Evolutionary conservation across 2,329 filamentous ascomycete species (phyloP).

Genomic region (Xylaria sp.): DNA sequence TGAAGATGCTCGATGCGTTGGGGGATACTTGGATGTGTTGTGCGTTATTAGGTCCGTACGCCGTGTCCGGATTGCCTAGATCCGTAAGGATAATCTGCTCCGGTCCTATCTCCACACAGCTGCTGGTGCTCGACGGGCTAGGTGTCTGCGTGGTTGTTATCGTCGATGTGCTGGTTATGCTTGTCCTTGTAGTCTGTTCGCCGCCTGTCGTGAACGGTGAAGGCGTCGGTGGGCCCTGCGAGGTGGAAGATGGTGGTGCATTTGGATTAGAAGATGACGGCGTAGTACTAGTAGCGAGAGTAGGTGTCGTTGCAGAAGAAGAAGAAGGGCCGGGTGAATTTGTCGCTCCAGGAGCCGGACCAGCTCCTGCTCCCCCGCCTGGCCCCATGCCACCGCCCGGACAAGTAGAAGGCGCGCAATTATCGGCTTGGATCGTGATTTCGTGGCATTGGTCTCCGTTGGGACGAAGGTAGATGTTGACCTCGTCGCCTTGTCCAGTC

Average conservation of each 20-base stretch:
- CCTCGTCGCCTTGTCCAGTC: conserved; percentile 64
- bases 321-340: conserved; percentile 16
- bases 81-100: conserved; percentile 65
- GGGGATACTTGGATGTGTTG: conserved; percentile 64
- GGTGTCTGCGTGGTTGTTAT: conserved; percentile 29
- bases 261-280: not conserved
- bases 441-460: conserved; percentile 60
- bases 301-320: conserved; percentile 5
- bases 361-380: conserved; percentile 12
- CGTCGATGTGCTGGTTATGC: conserved; percentile 36
- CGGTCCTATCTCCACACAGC: conserved; percentile 31
- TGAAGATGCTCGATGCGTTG: conserved; percentile 70
- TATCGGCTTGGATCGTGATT: conserved; percentile 58
- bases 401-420: conserved; percentile 48
- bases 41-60: conserved; percentile 48
- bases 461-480: conserved; percentile 64
- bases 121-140: conserved; percentile 24
- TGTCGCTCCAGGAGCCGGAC: conserved; percentile 14
- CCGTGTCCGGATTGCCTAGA: conserved; percentile 61
- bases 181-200: conserved; percentile 29
- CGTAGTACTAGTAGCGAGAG: not conserved
- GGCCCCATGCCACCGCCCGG: conserved; percentile 31
- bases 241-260: not conserved
- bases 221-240: conserved; percentile 26
- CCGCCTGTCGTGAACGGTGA: conserved; percentile 27